Percentiles rank a stretch among this genome's conserved stretches.
Evolutionary conservation across 2,329 filamentous ascomycete species (phyloP).

Genomic region (Neofusicoccum parvum): DNA sequence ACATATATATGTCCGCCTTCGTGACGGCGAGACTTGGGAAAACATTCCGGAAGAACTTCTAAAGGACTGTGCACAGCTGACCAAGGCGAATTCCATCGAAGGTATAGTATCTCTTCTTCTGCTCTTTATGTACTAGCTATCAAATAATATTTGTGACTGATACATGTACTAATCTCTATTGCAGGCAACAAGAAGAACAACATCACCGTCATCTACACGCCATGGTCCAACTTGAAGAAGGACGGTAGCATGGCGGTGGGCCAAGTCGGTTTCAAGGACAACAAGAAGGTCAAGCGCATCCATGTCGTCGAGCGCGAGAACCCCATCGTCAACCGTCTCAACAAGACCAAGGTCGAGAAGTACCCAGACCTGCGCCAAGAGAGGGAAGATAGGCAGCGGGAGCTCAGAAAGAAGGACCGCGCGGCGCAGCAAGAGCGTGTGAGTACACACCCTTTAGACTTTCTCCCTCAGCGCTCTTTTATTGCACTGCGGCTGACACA

Average conservation of each 20-base stretch:
- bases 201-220: constrained; percentile 93
- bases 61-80: constrained; percentile 90
- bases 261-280: constrained; percentile 92
- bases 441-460: constrained; percentile 26
- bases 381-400: constrained; percentile 73
- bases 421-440: constrained; percentile 65
- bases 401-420: constrained; percentile 72
- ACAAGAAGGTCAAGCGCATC: constrained; percentile 79
- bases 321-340: constrained; percentile 90
- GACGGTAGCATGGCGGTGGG: constrained; percentile 94
- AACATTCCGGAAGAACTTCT: constrained; percentile 73
- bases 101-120: constrained; percentile 51
- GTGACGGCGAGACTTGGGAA: constrained; percentile 81
- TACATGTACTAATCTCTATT: neutral
- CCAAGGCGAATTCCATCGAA: constrained; percentile 98
- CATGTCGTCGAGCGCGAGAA: constrained; percentile 83
- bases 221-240: constrained; percentile 95
- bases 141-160: neutral
- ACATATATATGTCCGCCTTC: constrained; percentile 90
- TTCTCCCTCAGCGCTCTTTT: neutral
- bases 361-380: constrained; percentile 82
- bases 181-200: constrained; percentile 98
- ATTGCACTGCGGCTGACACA: neutral
- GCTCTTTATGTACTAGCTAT: neutral
- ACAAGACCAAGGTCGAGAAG: constrained; percentile 91